Conservation (phyloP, 306 rosid species). For the Lablab purpureus region DNA sequence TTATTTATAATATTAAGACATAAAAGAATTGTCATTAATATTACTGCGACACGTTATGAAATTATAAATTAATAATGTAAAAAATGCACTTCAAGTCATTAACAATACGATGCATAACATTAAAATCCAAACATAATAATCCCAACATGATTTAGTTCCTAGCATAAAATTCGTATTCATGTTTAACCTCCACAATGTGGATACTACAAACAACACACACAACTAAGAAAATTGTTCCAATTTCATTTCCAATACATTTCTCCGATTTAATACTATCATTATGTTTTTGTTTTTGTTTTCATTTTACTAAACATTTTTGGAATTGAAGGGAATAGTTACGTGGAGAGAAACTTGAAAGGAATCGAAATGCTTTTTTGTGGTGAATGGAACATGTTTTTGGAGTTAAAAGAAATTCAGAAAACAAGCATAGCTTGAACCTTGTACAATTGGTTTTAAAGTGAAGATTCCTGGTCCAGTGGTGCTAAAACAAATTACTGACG, state of each 20-base stretch:
- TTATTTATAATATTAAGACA: too few relatives aligned
- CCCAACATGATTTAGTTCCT: too few relatives aligned
- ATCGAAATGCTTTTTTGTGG: background rate
- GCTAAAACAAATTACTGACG: background rate
- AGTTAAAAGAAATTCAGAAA: background rate
- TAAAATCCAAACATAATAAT: too few relatives aligned
- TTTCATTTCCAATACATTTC: background rate
- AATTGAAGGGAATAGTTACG: background rate
- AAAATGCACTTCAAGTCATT: too few relatives aligned
- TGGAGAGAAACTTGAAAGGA: background rate
- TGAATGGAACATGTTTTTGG: constrained; percentile 4
- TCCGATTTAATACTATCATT: too few relatives aligned
- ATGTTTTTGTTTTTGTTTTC: too few relatives aligned
- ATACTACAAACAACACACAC: background rate
- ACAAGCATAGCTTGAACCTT: constrained; percentile 13
- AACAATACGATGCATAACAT: too few relatives aligned
- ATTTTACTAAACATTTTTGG: background rate
- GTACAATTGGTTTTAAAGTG: constrained; percentile 22
- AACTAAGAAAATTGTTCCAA: background rate
- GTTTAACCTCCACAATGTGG: background rate
- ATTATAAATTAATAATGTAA: too few relatives aligned
- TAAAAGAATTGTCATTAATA: too few relatives aligned
- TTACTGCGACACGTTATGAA: too few relatives aligned
- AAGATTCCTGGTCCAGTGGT: constrained; percentile 28
- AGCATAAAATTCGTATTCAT: background rate